phyloP scores from a whole-genome alignment of 208 protist species.

The Chromosphaera perkinsii region DNA sequence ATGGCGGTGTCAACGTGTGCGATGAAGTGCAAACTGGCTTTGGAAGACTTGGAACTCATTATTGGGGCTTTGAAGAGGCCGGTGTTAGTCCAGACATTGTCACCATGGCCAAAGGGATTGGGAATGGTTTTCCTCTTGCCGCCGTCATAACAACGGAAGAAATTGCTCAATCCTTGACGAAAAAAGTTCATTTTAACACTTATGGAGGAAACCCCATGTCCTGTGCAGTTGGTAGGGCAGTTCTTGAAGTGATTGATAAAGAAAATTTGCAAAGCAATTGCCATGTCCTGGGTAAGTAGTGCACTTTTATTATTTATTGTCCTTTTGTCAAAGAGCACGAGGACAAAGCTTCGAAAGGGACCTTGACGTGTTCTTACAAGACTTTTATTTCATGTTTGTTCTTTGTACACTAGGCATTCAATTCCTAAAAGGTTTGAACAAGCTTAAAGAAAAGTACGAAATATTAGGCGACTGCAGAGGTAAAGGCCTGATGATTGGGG shows the following conservation, averaged over 20 bases:
- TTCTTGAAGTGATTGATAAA: constrained; percentile 54
- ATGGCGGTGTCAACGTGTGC: constrained; percentile 59
- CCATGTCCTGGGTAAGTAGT: constrained; percentile 30
- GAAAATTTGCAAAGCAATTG: constrained; percentile 55
- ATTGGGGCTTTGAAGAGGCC: constrained; percentile 65
- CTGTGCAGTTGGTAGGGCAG: constrained; percentile 54
- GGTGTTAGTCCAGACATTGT: constrained; percentile 54
- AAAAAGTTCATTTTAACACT: constrained; percentile 59
- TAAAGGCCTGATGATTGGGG: constrained; percentile 39
- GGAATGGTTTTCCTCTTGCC: constrained; percentile 67
- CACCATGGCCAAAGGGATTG: constrained; percentile 57
- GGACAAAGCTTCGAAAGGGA: too few species aligned
- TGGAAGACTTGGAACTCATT: constrained; percentile 55
- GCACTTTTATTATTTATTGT: too few species aligned
- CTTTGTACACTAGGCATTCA: too few species aligned
- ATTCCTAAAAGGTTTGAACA: too few species aligned
- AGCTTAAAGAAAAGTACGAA: constrained; percentile 11
- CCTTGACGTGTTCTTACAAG: too few species aligned
- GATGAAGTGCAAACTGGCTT: constrained; percentile 72
- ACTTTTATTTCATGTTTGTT: too few species aligned
- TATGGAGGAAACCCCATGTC: constrained; percentile 64
- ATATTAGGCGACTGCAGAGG: constrained; percentile 66
- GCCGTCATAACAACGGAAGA: constrained; percentile 58
- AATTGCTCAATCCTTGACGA: constrained; percentile 51
- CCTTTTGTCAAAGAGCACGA: too few species aligned